Percentiles rank a stretch among this genome's conserved stretches.
These are phyloP conservation scores for Aaosphaeria arxii DNA, from an alignment of 2,329 filamentous ascomycete species.

Conservation along the genomic window DNA sequence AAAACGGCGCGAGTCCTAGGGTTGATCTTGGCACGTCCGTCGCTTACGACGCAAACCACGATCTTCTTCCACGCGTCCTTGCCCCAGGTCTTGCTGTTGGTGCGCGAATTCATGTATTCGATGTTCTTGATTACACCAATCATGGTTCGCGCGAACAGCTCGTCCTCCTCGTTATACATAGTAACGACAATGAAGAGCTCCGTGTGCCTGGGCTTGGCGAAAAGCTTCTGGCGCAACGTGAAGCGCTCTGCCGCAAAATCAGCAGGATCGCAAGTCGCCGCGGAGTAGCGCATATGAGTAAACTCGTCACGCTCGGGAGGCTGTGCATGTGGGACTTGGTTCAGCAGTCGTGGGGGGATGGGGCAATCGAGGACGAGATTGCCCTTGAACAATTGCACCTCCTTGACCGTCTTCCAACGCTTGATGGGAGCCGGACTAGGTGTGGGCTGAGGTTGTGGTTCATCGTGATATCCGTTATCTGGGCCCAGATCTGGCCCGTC, in stretches of 20 bases:
- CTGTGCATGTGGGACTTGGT: constrained; percentile 79
- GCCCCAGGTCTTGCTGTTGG: constrained; percentile 95
- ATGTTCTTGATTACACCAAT: constrained; percentile 98
- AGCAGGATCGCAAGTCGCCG: constrained; percentile 87
- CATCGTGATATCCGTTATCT: constrained; percentile 37
- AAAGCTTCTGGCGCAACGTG: constrained; percentile 85
- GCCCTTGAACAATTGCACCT: constrained; percentile 94
- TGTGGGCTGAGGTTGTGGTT: constrained; percentile 45
- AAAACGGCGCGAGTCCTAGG: constrained; percentile 83
- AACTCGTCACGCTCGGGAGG: constrained; percentile 79
- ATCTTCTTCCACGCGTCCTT: constrained; percentile 99
- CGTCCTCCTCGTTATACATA: constrained; percentile 99
- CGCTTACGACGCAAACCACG: constrained; percentile 94
- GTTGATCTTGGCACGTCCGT: constrained; percentile 97
- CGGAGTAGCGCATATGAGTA: constrained; percentile 89
- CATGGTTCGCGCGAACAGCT: constrained; percentile 93
- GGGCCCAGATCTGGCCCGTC: constrained; percentile 39
- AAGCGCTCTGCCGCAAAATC: constrained; percentile 89
- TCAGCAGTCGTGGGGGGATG: constrained; percentile 82
- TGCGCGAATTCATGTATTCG: constrained; percentile 93
- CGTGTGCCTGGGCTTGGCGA: constrained; percentile 87
- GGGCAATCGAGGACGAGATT: constrained; percentile 97
- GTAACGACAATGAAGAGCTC: constrained; percentile 96
- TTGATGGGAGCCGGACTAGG: constrained; percentile 64
- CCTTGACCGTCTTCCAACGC: constrained; percentile 97